Conservation (phyloP, 495 filamentous ascomycete species). For the Hypoxylon rickii region DNA sequence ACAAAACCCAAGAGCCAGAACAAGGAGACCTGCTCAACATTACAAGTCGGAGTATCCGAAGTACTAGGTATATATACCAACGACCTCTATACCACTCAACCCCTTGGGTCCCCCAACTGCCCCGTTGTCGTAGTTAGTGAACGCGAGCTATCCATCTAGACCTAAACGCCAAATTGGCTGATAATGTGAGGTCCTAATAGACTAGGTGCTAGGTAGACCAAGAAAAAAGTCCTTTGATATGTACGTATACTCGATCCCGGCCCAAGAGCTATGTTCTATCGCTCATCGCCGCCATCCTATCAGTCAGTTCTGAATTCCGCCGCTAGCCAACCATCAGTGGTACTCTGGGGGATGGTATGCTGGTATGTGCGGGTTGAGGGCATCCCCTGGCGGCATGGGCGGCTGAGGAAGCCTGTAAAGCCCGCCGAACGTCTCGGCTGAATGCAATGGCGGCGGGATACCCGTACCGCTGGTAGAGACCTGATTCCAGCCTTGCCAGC, state of each 20-base stretch:
- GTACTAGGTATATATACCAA: conserved; percentile 3
- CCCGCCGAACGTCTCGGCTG: conserved; percentile 4
- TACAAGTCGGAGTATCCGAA: not conserved
- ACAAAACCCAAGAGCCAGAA: not conserved
- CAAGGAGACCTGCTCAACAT: conserved; percentile 21
- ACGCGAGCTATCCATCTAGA: conserved; percentile 21
- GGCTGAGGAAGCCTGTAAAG: conserved; percentile 20
- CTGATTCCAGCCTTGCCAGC: conserved; percentile 14
- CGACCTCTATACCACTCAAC: not conserved
- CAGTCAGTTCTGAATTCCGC: too few species aligned
- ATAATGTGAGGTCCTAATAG: not conserved
- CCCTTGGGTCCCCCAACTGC: not conserved
- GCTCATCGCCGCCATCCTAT: not conserved
- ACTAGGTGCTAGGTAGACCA: too few species aligned
- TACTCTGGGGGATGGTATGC: conserved; percentile 21
- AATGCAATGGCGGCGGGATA: conserved; percentile 5
- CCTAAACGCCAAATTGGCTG: conserved; percentile 14
- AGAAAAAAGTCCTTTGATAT: conserved; percentile 9
- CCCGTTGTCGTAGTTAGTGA: not conserved
- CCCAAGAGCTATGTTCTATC: not conserved
- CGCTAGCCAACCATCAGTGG: conserved; percentile 1
- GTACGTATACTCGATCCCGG: conserved; percentile 3
- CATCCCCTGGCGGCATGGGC: conserved; percentile 15
- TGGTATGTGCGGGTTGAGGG: conserved; percentile 12
- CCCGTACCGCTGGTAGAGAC: not conserved